Base-by-base conservation (phyloP, 768 basidiomycete species). In the Psilocybe subaeruginosa region DNA sequence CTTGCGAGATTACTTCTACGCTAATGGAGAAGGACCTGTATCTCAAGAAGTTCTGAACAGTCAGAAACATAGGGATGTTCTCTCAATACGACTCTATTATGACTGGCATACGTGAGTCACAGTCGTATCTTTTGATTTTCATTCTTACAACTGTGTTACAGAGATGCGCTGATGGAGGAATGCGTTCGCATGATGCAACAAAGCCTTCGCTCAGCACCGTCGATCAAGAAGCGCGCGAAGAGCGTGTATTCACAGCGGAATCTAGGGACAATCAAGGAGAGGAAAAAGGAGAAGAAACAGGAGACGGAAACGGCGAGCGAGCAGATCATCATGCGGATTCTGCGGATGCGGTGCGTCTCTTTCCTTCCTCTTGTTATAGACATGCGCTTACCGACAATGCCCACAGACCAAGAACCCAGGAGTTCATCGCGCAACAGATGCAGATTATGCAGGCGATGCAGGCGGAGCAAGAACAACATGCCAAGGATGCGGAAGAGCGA, bases 161-260 rank as follows among this genome's bases (percentile, higher is more conserved):
- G 92, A 43, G 92, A 93, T 70, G 86, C 85, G 9, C 76, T 93
- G 31, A 95, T 93, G 91, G 92, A 97, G 74, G 95, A 97, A 77
- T 97, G 95, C 66, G 95, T 97, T 17, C 88, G 92, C 7, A 91
- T 95, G 80, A 95, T 97, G 88, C 95, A 97, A 69, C 90, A 93
- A 67, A 90, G 84, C 9, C 78, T 98, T 37, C 85, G 90, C 12
- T 82, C 85, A 4, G 82, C 88, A 0, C 86, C 92, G 6, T 85
- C 90, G 8, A 80, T 92, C 66, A 92, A 92, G 80, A 93, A 92
- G 73, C 89, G 95, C 8, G 91, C 88, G 2, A 99, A 99, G 83
- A 94, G 93, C 62, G 92, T 99, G 17, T 92, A 94, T 65, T 80
- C 88, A 11, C 95, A 97, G 69, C 87, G 95, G 52, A 99, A 98